phyloP scores from a whole-genome alignment of 1,284 basidiomycete species.

The Papiliotrema fonsecae region DNA sequence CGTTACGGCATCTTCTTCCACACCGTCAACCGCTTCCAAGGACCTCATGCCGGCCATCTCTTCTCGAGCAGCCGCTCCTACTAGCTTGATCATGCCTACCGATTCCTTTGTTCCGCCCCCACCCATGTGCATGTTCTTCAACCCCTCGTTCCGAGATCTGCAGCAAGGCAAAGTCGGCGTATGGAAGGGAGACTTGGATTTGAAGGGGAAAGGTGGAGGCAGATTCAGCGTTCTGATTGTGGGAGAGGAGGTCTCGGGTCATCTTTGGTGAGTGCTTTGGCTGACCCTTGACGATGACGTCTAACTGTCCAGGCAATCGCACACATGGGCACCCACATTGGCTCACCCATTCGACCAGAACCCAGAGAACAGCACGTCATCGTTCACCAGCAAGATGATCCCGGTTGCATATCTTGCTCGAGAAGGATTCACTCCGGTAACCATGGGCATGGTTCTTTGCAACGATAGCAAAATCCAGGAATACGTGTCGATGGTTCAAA shows the following conservation, averaged over 20 bases:
- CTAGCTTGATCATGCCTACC: conserved; percentile 26
- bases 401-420: conserved; percentile 42
- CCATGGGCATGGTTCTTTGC: conserved; percentile 47
- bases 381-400: conserved; percentile 38
- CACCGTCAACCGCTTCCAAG: not conserved
- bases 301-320: conserved; percentile 34
- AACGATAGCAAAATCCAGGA: conserved; percentile 31
- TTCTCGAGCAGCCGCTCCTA: conserved; percentile 9
- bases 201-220: conserved; percentile 37
- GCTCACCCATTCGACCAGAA: conserved; percentile 24
- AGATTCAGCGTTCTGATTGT: conserved; percentile 38
- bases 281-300: not conserved
- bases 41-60: not conserved
- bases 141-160: conserved; percentile 36
- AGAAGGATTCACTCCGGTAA: conserved; percentile 37
- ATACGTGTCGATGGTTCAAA: conserved; percentile 42
- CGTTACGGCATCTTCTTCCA: conserved; percentile 3
- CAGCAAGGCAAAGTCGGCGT: conserved; percentile 40
- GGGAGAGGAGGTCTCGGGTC: conserved; percentile 32
- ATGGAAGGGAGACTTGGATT: conserved; percentile 42
- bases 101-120: conserved; percentile 40
- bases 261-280: conserved; percentile 35
- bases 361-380: conserved; percentile 11
- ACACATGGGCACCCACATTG: conserved; percentile 29
- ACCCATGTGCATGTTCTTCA: conserved; percentile 48